Base-by-base conservation (phyloP, 371 early-diverging fungal genomes). In the Cladochytrium tenue region DNA sequence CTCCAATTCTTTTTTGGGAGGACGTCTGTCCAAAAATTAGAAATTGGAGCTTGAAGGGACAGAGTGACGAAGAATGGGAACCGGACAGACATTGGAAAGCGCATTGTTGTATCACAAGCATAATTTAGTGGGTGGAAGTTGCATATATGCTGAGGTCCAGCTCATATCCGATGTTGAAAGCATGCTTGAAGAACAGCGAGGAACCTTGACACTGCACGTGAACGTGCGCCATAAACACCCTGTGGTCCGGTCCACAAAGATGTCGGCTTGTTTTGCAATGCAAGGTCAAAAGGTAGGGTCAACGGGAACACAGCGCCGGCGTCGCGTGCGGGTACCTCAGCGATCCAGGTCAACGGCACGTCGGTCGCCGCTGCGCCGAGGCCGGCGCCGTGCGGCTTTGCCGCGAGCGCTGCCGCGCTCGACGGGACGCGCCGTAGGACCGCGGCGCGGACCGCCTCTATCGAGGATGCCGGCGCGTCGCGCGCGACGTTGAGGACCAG, bases 221-320 rank as follows among this genome's bases (percentile, higher is more conserved):
- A 1, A 89, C 89, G 59, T 85, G 79, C 7, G 87, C 79, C 82
- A 88, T 83, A 63, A 90, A 81, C n/a, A n/a, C n/a, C n/a, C n/a
- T 51, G 81, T 85, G 51, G 86, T 88, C 1, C 82, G 66, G 55
- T 75, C 74, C 3, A 61, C 73, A 27, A 78, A 63, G 7, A 56
- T 7, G 33, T 70, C 66, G 26, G 69, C 69, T 60, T 69, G n/a
- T n/a, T n/a, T n/a, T n/a, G n/a, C n/a, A n/a, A n/a, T n/a, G n/a
- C n/a, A n/a, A n/a, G n/a, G n/a, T n/a, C n/a, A n/a, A n/a, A n/a
- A n/a, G n/a, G n/a, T n/a, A n/a, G n/a, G n/a, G n/a, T n/a, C n/a
- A n/a, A n/a, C n/a, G 43, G 43, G 43, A 43, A 43, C 7, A 43
- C 20, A 20, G 20, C 20, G 13, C 43, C 43, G 13, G 43, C 43